These are phyloP conservation scores for Nemania sp. DNA, from an alignment of 2,329 filamentous ascomycete species.

Conservation along the genomic window DNA sequence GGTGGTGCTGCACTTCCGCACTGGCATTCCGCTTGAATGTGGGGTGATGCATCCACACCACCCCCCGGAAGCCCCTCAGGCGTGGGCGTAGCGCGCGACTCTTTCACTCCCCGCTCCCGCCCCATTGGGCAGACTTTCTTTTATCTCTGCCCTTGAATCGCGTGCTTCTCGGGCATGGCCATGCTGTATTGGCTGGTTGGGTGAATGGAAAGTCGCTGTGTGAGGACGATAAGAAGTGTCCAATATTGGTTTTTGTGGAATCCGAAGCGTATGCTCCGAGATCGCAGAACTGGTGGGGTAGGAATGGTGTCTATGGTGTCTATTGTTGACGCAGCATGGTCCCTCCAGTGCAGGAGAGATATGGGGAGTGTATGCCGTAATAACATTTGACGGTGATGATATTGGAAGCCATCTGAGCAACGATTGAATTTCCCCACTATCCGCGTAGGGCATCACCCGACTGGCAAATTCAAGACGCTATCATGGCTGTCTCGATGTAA, in stretches of 20 bases:
- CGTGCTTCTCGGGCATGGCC: background rate
- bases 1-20: too few relatives aligned
- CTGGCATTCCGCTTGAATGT: conserved; percentile 13
- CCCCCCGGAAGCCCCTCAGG: too few relatives aligned
- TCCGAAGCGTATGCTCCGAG: conserved; percentile 1
- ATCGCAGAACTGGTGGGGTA: conserved; percentile 24
- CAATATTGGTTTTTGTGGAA: conserved; percentile 1
- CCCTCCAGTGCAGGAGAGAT: background rate
- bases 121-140: conserved; percentile 12
- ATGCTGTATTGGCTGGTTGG: conserved; percentile 12
- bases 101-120: conserved; percentile 15
- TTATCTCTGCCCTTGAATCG: conserved; percentile 14
- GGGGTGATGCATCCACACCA: conserved; percentile 31
- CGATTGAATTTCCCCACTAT: background rate
- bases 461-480: background rate
- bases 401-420: background rate
- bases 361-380: background rate
- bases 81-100: conserved; percentile 16
- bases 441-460: background rate
- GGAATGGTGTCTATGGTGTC: background rate
- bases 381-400: background rate
- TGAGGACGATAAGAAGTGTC: conserved; percentile 10
- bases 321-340: background rate
- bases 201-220: conserved; percentile 16
- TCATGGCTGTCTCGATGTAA: background rate